A percentile compares a stretch with the other conserved stretches of the same genome.
phyloP scores from a whole-genome alignment of 1,284 basidiomycete species.

The Cryptococcus maquisensis region DNA sequence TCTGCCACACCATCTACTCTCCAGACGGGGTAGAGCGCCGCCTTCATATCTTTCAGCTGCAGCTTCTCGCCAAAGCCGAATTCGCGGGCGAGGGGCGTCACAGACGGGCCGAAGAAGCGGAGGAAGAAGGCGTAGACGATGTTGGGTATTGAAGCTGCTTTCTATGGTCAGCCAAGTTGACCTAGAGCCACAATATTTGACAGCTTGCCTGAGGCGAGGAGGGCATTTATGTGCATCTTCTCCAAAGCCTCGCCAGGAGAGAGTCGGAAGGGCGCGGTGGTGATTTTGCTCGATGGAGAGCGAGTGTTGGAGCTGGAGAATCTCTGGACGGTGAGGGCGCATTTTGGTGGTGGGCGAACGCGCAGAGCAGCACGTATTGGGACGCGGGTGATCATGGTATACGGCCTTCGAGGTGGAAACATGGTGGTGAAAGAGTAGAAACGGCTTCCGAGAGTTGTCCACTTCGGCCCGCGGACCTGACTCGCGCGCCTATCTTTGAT shows the following conservation, averaged over 20 bases:
- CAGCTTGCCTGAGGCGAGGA: constrained; percentile 23
- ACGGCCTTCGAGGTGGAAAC: too few relatives aligned
- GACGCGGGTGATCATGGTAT: too few relatives aligned
- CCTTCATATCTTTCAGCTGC: constrained; percentile 30
- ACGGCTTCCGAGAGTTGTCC: too few relatives aligned
- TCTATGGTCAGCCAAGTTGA: background rate
- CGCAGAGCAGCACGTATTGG: too few relatives aligned
- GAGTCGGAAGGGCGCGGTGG: constrained; percentile 26
- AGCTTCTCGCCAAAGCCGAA: constrained; percentile 30
- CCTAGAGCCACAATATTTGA: background rate
- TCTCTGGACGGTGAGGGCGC: too few relatives aligned
- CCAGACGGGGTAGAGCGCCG: constrained; percentile 43
- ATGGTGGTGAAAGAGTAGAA: too few relatives aligned
- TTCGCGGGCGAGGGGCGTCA: constrained; percentile 24
- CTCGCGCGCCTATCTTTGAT: too few relatives aligned
- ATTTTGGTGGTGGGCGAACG: too few relatives aligned
- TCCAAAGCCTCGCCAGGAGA: constrained; percentile 19
- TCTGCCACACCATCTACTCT: constrained; percentile 33
- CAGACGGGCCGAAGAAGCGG: constrained; percentile 30
- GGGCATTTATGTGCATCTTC: constrained; percentile 21
- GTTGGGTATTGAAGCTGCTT: constrained; percentile 20
- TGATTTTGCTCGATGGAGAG: constrained; percentile 27
- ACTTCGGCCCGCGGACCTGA: too few relatives aligned
- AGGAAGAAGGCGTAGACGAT: constrained; percentile 25
- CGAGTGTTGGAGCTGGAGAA: background rate